These are phyloP conservation scores for Jamesozyma jinghongensis DNA, from an alignment of 805 yeast species.

Conservation along the genomic window DNA sequence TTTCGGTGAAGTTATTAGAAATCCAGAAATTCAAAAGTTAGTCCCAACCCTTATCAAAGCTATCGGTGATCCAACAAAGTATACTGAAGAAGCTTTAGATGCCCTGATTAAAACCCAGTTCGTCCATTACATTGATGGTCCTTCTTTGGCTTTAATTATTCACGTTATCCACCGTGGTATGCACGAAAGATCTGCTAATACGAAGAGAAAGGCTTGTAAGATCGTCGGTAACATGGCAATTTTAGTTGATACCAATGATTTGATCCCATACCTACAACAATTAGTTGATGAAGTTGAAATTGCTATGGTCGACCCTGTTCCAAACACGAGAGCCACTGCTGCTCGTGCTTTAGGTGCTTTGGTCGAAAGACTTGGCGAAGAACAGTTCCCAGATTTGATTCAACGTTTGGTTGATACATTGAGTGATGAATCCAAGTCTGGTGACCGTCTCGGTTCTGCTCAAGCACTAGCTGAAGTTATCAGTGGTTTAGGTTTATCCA, in stretches of 20 bases:
- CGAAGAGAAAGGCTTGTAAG: slow-evolving; percentile 90
- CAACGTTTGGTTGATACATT: slow-evolving; percentile 69
- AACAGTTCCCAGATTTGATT: slow-evolving; percentile 83
- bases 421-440: slow-evolving; percentile 67
- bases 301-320: slow-evolving; percentile 98
- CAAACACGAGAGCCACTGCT: slow-evolving; percentile 93
- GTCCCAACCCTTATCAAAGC: slow-evolving; percentile 86
- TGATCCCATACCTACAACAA: slow-evolving; percentile 71
- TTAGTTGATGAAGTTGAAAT: slow-evolving; percentile 75
- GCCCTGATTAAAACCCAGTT: slow-evolving; percentile 82
- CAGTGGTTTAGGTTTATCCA: slow-evolving; percentile 79
- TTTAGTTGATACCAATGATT: slow-evolving; percentile 79
- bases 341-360: slow-evolving; percentile 94
- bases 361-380: slow-evolving; percentile 95
- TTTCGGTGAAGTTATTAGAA: slow-evolving; percentile 94
- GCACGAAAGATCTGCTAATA: slow-evolving; percentile 86
- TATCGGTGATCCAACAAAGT: slow-evolving; percentile 88
- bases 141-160: slow-evolving; percentile 88
- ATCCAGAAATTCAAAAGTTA: slow-evolving; percentile 89
- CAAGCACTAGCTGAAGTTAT: slow-evolving; percentile 93
- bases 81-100: slow-evolving; percentile 82
- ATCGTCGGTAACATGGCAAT: slow-evolving; percentile 99
- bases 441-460: slow-evolving; percentile 94
- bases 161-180: slow-evolving; percentile 95
- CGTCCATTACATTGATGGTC: slow-evolving; percentile 96